Evolutionary conservation across 306 rosid genomes (phyloP).

Genomic region (Castanea mollissima): DNA sequence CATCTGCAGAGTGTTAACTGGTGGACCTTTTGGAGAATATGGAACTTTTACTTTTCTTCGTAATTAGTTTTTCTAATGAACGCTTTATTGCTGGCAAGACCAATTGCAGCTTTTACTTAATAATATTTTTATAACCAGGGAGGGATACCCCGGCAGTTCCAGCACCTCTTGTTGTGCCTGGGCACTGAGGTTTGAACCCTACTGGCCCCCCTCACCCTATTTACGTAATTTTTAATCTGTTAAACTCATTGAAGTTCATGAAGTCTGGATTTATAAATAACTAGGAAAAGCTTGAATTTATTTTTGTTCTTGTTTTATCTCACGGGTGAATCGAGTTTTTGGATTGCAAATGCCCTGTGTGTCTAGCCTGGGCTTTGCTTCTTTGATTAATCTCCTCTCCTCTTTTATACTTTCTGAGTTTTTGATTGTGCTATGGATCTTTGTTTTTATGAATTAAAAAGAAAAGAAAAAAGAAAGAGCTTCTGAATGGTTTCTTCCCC

Average conservation of each 20-base stretch:
- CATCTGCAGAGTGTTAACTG: conserved; percentile 18
- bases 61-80: not conserved
- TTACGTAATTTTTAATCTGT: not conserved
- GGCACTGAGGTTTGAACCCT: too few relatives aligned
- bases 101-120: not conserved
- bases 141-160: too few relatives aligned
- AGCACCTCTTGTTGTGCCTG: too few relatives aligned
- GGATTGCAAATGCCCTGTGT: not conserved
- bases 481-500: too few relatives aligned
- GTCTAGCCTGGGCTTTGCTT: not conserved
- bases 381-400: not conserved
- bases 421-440: not conserved
- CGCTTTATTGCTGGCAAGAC: not conserved
- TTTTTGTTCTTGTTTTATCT: not conserved
- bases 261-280: not conserved
- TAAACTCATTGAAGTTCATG: not conserved
- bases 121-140: not conserved
- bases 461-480: too few relatives aligned
- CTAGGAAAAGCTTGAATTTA: not conserved
- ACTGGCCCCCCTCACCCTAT: too few relatives aligned
- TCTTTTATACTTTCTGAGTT: not conserved
- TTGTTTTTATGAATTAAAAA: too few relatives aligned
- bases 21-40: not conserved
- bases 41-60: not conserved
- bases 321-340: not conserved